Conservation (phyloP, 2,329 filamentous ascomycete genomes). For the Diaporthe eres region DNA sequence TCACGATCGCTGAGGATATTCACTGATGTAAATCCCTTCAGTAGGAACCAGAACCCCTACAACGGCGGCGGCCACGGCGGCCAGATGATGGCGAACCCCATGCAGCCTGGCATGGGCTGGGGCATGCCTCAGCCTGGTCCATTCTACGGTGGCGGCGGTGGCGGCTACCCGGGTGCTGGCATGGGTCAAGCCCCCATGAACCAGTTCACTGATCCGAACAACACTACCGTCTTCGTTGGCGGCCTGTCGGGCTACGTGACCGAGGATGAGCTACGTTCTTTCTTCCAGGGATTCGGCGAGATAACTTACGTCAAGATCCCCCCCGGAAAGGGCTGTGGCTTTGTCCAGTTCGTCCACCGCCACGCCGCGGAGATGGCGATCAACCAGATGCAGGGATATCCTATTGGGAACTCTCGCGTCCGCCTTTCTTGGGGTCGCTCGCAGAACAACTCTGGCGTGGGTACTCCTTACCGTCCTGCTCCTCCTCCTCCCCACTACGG, state of each 20-base stretch:
- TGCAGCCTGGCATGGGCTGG: slow-evolving; percentile 62
- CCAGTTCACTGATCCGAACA: slow-evolving; percentile 99
- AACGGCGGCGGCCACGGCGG: slow-evolving; percentile 53
- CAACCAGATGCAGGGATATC: slow-evolving; percentile 99
- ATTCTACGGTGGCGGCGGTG: slow-evolving; percentile 49
- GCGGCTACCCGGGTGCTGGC: slow-evolving; percentile 54
- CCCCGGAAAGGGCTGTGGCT: slow-evolving; percentile 98
- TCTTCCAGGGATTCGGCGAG: slow-evolving; percentile 99
- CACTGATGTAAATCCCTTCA: slow-evolving; percentile 34
- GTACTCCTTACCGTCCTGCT: slow-evolving; percentile 95
- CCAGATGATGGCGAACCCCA: slow-evolving; percentile 55
- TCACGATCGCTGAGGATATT: not conserved
- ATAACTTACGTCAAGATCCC: slow-evolving; percentile 99
- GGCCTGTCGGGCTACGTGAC: slow-evolving; percentile 98
- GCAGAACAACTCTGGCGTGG: slow-evolving; percentile 99
- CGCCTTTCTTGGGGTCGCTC: slow-evolving; percentile 97
- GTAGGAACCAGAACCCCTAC: slow-evolving; percentile 55
- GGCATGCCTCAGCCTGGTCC: slow-evolving; percentile 48
- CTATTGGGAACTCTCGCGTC: slow-evolving; percentile 98
- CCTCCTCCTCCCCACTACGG: slow-evolving; percentile 74
- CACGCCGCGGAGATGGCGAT: slow-evolving; percentile 99
- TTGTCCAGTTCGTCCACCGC: slow-evolving; percentile 98
- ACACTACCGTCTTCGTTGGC: slow-evolving; percentile 98
- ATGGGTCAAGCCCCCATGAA: slow-evolving; percentile 77
- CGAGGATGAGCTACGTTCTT: slow-evolving; percentile 98